Conservation (phyloP, 202 grass and related monocot genomes). For the Digitaria exilis region DNA sequence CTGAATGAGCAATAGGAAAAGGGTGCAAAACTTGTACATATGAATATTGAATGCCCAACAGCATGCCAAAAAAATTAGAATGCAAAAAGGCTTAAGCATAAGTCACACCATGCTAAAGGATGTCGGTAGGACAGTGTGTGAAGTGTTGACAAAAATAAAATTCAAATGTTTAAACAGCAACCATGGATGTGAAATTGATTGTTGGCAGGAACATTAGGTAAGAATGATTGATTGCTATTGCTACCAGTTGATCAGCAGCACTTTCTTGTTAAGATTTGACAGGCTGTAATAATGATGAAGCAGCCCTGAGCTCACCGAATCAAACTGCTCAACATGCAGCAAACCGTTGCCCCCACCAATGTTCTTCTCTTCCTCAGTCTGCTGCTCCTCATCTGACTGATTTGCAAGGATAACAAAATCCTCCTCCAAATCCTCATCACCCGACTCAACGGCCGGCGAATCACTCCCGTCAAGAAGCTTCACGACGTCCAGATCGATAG, state of each 20-base stretch:
- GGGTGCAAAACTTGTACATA: neutral
- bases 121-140: neutral
- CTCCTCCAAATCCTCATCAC: slow-evolving; percentile 71
- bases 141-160: neutral
- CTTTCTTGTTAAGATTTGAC: neutral
- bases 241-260: neutral
- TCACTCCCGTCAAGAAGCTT: slow-evolving; percentile 59
- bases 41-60: neutral
- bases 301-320: slow-evolving; percentile 47
- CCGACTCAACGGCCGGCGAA: slow-evolving; percentile 33
- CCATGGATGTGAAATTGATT: neutral
- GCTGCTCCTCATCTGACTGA: slow-evolving; percentile 44
- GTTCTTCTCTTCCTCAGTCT: slow-evolving; percentile 19
- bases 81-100: neutral
- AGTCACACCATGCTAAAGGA: neutral
- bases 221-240: neutral
- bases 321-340: slow-evolving; percentile 48
- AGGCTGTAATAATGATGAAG: neutral
- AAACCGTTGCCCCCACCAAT: neutral
- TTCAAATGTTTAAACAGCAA: neutral
- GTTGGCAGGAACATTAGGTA: neutral
- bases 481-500: slow-evolving; percentile 60
- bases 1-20: neutral
- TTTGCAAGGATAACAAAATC: slow-evolving; percentile 82
- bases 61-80: neutral